Base-by-base conservation (phyloP, 2,329 filamentous ascomycete genomes). In the Xylariaceae sp. region DNA sequence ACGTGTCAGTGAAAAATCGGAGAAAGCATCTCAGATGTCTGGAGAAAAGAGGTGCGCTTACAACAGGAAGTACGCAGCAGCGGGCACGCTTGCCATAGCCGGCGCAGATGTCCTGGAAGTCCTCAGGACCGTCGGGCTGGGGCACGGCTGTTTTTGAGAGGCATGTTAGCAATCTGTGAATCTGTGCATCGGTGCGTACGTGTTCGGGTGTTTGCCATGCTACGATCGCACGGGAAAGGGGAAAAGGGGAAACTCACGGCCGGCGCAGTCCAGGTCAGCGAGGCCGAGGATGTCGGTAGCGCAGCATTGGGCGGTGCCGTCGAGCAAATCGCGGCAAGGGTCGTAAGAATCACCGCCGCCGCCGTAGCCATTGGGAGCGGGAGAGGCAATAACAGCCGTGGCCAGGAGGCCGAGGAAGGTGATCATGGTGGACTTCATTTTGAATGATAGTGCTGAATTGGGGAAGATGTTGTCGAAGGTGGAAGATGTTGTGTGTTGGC, bases 261-360 rank as follows among this genome's bases (percentile, higher is more conserved):
- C 67, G 29, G 64, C 68, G 70, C 83, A 86, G 73, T 86, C 59
- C 34, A 68, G 56, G 54, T 68, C 66, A 26, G 66, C 66, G 19
- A 68, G 56, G 6, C 66, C 67, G 40, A 85, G 76, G 35, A 86
- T 75, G 60, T 85, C 79, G 29, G 80, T 83, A 9, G 82, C 79
- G 65, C 83, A 86, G 75, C 83, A 86, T 61, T 79, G 75, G 3
- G 80, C 63, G 34, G 63, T 72, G 60, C 66, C 68, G 62, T 76
- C 76, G 27, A 77, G 70, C 1, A 57, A 56, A 19, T 67, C 69
- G 32, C 63, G 62, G 70, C 76, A 79, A 40, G 76, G 67, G 3
- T 60, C 31, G 53, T 75, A 77, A 4, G 57, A 46, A 30, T 6
- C 6, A 8, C 12, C n/a, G 30, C n/a, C 26, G 65, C 19, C 39